A percentile compares a stretch with the other conserved stretches of the same genome.
phyloP scores from a whole-genome alignment of 2,329 filamentous ascomycete species.

The Alternaria viburni region DNA sequence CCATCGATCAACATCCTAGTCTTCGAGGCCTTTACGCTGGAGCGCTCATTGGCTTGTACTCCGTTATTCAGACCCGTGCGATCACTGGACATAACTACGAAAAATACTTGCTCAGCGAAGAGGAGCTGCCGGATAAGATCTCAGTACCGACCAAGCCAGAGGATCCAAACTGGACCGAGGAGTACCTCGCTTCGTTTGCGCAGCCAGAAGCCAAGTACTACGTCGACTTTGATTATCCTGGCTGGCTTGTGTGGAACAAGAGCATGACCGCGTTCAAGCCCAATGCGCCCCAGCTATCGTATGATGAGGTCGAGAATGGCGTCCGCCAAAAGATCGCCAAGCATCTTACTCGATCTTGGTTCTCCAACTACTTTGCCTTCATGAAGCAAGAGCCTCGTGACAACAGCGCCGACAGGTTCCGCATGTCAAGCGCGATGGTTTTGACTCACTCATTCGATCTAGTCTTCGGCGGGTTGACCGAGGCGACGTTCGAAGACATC shows the following conservation, averaged over 20 bases:
- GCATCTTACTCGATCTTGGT: slow-evolving; percentile 82
- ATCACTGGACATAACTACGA: slow-evolving; percentile 85
- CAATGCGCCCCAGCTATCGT: slow-evolving; percentile 72
- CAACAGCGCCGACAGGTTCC: slow-evolving; percentile 79
- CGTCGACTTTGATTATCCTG: slow-evolving; percentile 88
- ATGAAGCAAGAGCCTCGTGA: slow-evolving; percentile 96
- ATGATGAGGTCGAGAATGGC: slow-evolving; percentile 79
- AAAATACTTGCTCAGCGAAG: slow-evolving; percentile 82
- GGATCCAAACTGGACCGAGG: slow-evolving; percentile 77
- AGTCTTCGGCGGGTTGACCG: slow-evolving; percentile 79
- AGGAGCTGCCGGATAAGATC: slow-evolving; percentile 78
- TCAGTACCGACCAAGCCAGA: slow-evolving; percentile 71
- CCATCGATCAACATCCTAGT: slow-evolving; percentile 89
- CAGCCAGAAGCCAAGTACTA: slow-evolving; percentile 83
- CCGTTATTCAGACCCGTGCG: slow-evolving; percentile 85
- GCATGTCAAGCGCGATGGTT: slow-evolving; percentile 85
- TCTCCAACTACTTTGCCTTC: slow-evolving; percentile 85
- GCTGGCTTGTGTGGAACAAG: slow-evolving; percentile 96
- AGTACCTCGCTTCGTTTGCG: slow-evolving; percentile 79
- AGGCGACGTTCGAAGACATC: slow-evolving; percentile 84
- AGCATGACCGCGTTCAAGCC: slow-evolving; percentile 80
- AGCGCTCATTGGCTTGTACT: slow-evolving; percentile 77
- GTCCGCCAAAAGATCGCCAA: slow-evolving; percentile 80
- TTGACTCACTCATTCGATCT: slow-evolving; percentile 90
- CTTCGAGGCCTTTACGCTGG: slow-evolving; percentile 81